These are phyloP conservation scores for Chlorella ohadii DNA, from an alignment of 139 green algal species.

Conservation along the genomic window DNA sequence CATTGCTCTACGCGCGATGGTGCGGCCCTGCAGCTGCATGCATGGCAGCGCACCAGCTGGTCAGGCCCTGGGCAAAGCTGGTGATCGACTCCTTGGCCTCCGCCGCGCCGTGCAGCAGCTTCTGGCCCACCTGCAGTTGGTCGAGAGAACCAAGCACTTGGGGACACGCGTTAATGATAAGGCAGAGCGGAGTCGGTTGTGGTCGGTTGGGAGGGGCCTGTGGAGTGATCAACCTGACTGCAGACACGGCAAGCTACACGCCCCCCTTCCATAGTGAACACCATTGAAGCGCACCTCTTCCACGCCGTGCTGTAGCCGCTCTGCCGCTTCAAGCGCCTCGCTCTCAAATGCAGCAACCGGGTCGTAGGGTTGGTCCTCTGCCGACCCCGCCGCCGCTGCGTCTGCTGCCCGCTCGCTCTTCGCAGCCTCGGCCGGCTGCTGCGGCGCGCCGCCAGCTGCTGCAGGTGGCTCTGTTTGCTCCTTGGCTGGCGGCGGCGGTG, in stretches of 20 bases:
- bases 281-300: slow-evolving; percentile 23
- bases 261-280: no score
- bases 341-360: slow-evolving; percentile 4
- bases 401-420: not conserved
- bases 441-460: not conserved
- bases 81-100: slow-evolving; percentile 43
- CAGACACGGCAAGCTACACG: no score
- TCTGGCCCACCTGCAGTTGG: slow-evolving; percentile 20
- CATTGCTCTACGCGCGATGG: no score
- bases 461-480: not conserved
- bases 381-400: not conserved
- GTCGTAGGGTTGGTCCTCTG: not conserved
- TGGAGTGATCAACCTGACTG: no score
- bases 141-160: not conserved
- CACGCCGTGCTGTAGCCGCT: slow-evolving; percentile 1
- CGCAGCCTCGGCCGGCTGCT: not conserved
- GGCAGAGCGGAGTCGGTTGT: not conserved
- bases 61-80: slow-evolving; percentile 26
- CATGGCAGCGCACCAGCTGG: no score
- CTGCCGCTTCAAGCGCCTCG: slow-evolving; percentile 24
- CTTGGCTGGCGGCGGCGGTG: no score
- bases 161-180: not conserved
- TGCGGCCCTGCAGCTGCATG: no score
- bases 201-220: no score
- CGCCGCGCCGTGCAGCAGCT: slow-evolving; percentile 35